Evolutionary conservation across 192 early-diverging fungal species (phyloP), one percentile per base, ranked within the genome.

Genomic region (Coemansia sp.): DNA sequence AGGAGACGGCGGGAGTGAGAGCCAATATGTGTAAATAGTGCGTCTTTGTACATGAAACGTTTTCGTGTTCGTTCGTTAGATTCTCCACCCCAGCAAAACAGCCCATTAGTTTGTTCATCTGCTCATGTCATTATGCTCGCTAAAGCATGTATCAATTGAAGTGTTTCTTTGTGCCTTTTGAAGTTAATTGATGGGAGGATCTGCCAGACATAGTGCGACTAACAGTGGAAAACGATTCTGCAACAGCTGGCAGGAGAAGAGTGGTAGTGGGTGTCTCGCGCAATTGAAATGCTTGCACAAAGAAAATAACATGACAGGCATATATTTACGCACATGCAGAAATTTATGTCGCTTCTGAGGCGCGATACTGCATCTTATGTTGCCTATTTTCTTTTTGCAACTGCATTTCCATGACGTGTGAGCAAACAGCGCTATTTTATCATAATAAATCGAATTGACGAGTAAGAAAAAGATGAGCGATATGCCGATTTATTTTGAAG

Each of bases 281-380:
- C 45, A 48, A 25, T 22, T 48, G 22, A 48, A 25, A 48, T 15
- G 19, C 45, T 48, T 48, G 45, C 45, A 48, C 45, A 48, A 48
- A 48, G 45, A 48, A 23, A 48, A 48, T 22, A 48, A 48, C 45
- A 48, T 25, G 23, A 1, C 45, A 6, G 8, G 45, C 22, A 13
- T 48, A 10, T 54, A 54, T 54, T 54, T 54, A 25, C 52, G 52
- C 29, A 30, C 6, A 33, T 8, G 29, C 30, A 54, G 52, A 54
- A 48, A 48, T 48, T 48, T 25, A 48, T 48, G 27, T n/a, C 14
- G 4, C 28, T 11, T 14, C 4, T 6, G 9, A 54, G n/a, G n/a
- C 52, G n/a, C 52, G 52, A 54, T 54, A 30, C 52, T 54, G 52
- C 52, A 54, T 54, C 52, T 54, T 2, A 17, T 33, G 14, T 33